These are phyloP conservation scores for Datura wrightii DNA, from an alignment of 257 asterid species.

Conservation along the genomic window DNA sequence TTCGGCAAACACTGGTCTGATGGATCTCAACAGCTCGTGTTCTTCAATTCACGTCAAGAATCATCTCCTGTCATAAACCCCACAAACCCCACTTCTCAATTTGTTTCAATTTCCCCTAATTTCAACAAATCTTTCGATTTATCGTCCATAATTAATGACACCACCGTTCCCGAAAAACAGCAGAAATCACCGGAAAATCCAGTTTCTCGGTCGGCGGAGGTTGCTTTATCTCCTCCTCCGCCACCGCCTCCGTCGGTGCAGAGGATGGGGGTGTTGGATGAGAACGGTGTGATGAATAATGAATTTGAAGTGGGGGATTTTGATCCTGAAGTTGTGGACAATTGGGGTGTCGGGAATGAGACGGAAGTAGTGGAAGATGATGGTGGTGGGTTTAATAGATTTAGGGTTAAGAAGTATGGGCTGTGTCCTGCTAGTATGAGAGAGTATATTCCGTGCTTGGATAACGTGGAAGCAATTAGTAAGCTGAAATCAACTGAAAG, in stretches of 20 bases:
- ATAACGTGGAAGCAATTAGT: slow-evolving; percentile 72
- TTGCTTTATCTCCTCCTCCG: background rate
- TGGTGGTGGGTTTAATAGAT: slow-evolving; percentile 36
- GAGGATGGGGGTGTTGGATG: slow-evolving; percentile 89
- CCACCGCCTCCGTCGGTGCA: slow-evolving; percentile 57
- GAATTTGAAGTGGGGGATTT: slow-evolving; percentile 80
- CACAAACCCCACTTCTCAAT: slow-evolving; percentile 9
- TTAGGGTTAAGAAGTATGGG: slow-evolving; percentile 62
- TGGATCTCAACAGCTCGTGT: slow-evolving; percentile 62
- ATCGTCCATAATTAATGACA: slow-evolving; percentile 49
- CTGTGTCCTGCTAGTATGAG: slow-evolving; percentile 70
- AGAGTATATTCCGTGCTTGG: slow-evolving; percentile 95
- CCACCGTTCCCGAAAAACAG: slow-evolving; percentile 30
- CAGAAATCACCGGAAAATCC: slow-evolving; percentile 26
- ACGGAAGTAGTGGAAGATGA: slow-evolving; percentile 50
- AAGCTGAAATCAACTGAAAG: slow-evolving; percentile 65
- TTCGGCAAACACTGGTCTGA: slow-evolving; percentile 70
- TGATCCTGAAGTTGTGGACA: slow-evolving; percentile 68
- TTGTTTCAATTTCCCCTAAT: slow-evolving; percentile 65
- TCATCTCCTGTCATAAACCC: slow-evolving; percentile 18
- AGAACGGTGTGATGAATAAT: slow-evolving; percentile 77
- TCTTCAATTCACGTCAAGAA: slow-evolving; percentile 59
- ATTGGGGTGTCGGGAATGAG: slow-evolving; percentile 59
- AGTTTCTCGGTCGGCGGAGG: slow-evolving; percentile 22
- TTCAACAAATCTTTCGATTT: slow-evolving; percentile 54